Conservation (phyloP, 768 basidiomycete species). For the Imleria badia region DNA sequence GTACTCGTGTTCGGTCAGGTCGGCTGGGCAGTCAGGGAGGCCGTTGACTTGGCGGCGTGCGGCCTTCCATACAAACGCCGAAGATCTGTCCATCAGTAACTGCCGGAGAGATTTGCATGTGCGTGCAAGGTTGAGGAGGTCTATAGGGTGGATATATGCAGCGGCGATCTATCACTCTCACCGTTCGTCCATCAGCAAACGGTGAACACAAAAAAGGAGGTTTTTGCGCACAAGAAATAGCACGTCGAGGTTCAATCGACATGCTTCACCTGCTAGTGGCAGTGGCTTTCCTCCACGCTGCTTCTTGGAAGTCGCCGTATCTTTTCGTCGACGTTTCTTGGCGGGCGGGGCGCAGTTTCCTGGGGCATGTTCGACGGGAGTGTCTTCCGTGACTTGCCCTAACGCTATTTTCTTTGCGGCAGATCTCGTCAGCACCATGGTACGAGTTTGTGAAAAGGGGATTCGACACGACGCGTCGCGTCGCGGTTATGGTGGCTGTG, state of each 20-base stretch:
- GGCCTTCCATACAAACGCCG: background rate
- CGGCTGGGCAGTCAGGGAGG: background rate
- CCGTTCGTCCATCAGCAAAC: too few species aligned
- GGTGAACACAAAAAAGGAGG: too few species aligned
- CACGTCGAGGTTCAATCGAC: too few species aligned
- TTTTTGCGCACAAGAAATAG: too few species aligned
- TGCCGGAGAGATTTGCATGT: background rate
- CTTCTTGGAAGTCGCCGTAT: too few species aligned
- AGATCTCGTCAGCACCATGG: background rate
- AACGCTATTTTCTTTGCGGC: background rate
- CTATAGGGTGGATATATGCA: background rate
- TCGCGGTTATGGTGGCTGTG: too few species aligned
- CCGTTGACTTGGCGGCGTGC: background rate
- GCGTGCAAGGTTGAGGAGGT: background rate
- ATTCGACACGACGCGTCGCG: too few species aligned
- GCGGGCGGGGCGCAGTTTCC: background rate
- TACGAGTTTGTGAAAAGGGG: too few species aligned
- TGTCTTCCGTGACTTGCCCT: too few species aligned
- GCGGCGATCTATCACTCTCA: background rate
- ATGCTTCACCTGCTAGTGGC: too few species aligned
- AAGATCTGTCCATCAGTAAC: background rate
- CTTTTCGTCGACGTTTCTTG: too few species aligned
- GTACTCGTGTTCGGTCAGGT: background rate
- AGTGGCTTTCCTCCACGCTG: too few species aligned
- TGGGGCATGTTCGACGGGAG: background rate